These are phyloP conservation scores for Fulvia fulva DNA, from an alignment of 2,329 filamentous ascomycete species.

Conservation along the genomic window DNA sequence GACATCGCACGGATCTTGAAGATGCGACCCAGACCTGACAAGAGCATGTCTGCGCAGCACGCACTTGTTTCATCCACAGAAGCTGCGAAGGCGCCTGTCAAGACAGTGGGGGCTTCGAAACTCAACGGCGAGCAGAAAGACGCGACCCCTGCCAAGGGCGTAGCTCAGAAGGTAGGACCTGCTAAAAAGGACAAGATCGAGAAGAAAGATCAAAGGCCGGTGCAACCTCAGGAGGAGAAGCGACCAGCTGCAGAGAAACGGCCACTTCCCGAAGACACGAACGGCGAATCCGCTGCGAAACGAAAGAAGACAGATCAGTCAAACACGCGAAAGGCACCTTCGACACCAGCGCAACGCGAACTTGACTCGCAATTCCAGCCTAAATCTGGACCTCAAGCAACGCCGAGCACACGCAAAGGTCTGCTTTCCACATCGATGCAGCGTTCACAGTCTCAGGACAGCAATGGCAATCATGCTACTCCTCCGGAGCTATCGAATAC, in stretches of 20 bases:
- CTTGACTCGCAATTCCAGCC: conserved; percentile 20
- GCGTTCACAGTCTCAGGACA: conserved; percentile 25
- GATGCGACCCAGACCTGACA: conserved; percentile 24
- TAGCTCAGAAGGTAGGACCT: conserved; percentile 30
- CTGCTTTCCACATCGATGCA: conserved; percentile 25
- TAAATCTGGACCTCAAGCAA: conserved; percentile 24
- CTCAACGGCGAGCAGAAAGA: conserved; percentile 15
- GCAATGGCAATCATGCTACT: conserved; percentile 19
- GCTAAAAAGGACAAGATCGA: conserved; percentile 18
- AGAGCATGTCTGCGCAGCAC: conserved; percentile 4
- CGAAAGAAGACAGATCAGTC: conserved; percentile 23
- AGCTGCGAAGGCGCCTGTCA: conserved; percentile 10
- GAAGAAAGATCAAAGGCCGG: conserved; percentile 6
- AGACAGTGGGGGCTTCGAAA: conserved; percentile 7
- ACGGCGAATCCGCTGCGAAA: conserved; percentile 21
- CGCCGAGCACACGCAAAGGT: conserved; percentile 28
- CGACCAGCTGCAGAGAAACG: conserved; percentile 8
- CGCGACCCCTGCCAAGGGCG: conserved; percentile 19
- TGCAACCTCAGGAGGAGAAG: conserved; percentile 20
- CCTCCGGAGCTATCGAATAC: conserved; percentile 25
- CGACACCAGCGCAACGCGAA: conserved; percentile 24
- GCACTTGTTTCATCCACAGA: neutral
- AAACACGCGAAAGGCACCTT: conserved; percentile 22
- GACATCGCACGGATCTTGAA: conserved; percentile 29
- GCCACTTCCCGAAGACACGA: conserved; percentile 11